Base-by-base conservation (phyloP, 495 filamentous ascomycete genomes). In the Talaromyces adpressus region DNA sequence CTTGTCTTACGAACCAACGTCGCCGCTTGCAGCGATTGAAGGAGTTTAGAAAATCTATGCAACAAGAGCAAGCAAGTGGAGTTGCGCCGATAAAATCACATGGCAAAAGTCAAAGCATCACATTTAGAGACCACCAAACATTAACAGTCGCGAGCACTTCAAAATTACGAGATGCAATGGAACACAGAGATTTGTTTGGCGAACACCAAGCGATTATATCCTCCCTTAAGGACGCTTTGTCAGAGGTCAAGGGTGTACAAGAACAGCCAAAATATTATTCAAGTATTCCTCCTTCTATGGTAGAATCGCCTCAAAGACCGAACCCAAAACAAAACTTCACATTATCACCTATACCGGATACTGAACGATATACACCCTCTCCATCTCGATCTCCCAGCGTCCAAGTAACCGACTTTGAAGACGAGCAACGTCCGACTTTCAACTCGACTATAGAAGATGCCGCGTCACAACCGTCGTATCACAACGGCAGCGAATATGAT, bases 21-120 rank as follows among this genome's bases (percentile, higher is more conserved):
- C 76, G 76, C 57, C 82, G 91, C 30, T 67, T 97, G 41, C 77
- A 81, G 60, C 84, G 79, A 70, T 95, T 91, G 92, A 81, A 87
- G 66, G 79, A 80, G n/a, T 91, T 89, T 65, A 83, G 84, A 27
- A 75, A 79, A 68, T 70, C 69, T 2, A 62, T 74, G 29, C 64
- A 63, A 11, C 70, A 70, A 57, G 59, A 60, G n/a, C 67, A 61
- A 64, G 67, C 64, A 18, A 65, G 47, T 67, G 36, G 57, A 27
- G 23, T 11, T 62, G 66, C 54, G 41, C 63, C 25, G 59, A 57
- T 34, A 12, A 53, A 59, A 53, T 59, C 60, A 61, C 61, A 64
- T 6, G 41, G 56, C 45, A 70, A 68, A 22, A 69, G 64, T 53
- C 29, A 70, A 59, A 66, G 63, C 32, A 29, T 79, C 52, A 12